Base-by-base conservation (phyloP, 179 eudicot species). In the Silene coronaria region DNA sequence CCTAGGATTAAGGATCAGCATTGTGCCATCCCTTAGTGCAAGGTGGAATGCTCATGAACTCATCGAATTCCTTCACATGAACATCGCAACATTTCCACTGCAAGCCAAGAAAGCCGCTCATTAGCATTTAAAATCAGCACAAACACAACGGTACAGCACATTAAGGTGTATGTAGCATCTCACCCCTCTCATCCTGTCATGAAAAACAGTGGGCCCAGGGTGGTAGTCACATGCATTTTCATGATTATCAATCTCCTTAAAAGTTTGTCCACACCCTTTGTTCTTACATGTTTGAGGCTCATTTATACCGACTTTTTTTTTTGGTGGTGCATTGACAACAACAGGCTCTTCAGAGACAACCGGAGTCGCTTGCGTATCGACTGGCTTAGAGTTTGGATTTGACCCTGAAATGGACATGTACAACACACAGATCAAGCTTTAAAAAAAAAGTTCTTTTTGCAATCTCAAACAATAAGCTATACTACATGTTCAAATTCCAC, bases 31-130 rank as follows among this genome's bases (percentile, higher is more conserved):
- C 97, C 84, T 87, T 90, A 36, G 95, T 24, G 84, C 98, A 94
- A 48, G 98, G 94, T 14, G 93, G 92, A 53, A 94, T 94, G 83
- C 75, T 79, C 89, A 92, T 89, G 85, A 94, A 94, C 87, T 94
- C 96, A 14, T 94, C 98, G 28, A 94, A 92, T 78, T 94, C 97
- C 83, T 88, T 88, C 62, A 92, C 98, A 83, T 89, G 97, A 81
- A 94, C 74, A 78, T 94, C 92, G 70, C 98, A 94, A 70, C 98
- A 94, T 81, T 94, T 89, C 98, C 98, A 94, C 98, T 92, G 88
- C 84, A 86, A 63, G 58, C 12, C 38, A 19, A 73, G 59, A 70
- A 83, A 60, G 28, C 62, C 42, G 67, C 22, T 61, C 13, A 8
- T 59, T 21, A 80, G 72, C 22, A 60, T 30, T 27, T 27, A 4